A percentile compares a stretch with the other conserved stretches of the same genome.
Conservation (phyloP, 2,329 filamentous ascomycete genomes). For the Fonsecaea multimorphosa region DNA sequence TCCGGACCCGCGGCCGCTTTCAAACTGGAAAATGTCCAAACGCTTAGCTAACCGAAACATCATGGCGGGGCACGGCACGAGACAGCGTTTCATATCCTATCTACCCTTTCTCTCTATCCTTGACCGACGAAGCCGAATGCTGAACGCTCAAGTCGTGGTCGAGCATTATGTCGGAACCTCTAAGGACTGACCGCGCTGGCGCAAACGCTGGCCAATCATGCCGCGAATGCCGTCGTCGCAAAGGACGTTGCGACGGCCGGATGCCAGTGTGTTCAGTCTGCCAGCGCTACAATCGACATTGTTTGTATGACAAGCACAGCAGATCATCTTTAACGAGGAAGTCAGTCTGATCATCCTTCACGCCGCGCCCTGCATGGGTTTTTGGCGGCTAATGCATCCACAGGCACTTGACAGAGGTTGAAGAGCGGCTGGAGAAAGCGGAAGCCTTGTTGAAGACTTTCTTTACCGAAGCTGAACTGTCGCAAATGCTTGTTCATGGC, state of each 20-base stretch:
- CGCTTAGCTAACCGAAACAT: neutral
- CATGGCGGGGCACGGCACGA: neutral
- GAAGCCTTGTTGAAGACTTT: conserved; percentile 31
- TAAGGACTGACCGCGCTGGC: conserved; percentile 17
- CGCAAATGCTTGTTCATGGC: conserved; percentile 33
- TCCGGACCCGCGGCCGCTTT: conserved; percentile 1
- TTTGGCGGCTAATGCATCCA: conserved; percentile 1
- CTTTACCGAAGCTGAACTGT: conserved; percentile 32
- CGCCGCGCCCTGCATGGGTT: neutral
- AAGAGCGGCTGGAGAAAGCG: conserved; percentile 34
- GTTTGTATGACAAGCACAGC: conserved; percentile 37
- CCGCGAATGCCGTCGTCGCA: conserved; percentile 33
- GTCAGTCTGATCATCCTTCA: conserved; percentile 10
- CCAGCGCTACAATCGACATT: conserved; percentile 37
- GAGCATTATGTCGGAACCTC: conserved; percentile 26
- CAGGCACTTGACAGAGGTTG: conserved; percentile 37
- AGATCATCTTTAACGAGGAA: conserved; percentile 35
- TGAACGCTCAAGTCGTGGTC: neutral
- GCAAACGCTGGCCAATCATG: conserved; percentile 33
- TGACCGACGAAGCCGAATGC: neutral
- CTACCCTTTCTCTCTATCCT: neutral
- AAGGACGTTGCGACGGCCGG: conserved; percentile 34
- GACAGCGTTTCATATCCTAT: neutral
- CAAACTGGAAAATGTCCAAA: neutral
- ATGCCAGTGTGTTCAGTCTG: conserved; percentile 37